Percentiles rank a stretch among this genome's conserved stretches.
phyloP scores from a whole-genome alignment of 1,139 yeast genomes.

The Saccharomyces uvarum region DNA sequence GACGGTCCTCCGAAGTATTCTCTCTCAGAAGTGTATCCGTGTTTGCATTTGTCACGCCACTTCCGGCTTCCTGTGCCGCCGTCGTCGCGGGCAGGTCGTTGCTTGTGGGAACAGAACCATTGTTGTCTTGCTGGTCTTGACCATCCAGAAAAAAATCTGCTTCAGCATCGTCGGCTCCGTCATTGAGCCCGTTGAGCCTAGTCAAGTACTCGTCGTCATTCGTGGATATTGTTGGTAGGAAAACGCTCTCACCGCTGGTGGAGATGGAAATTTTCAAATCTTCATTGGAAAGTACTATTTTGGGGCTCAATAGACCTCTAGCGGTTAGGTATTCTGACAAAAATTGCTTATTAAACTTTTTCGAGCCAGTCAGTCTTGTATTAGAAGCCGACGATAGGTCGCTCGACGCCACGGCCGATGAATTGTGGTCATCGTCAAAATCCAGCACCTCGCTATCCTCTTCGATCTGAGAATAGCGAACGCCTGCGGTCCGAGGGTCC shows the following conservation, averaged over 20 bases:
- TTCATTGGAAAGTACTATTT: slow-evolving; percentile 12
- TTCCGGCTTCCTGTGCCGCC: neutral
- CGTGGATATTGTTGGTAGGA: slow-evolving; percentile 28
- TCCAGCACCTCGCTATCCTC: slow-evolving; percentile 3
- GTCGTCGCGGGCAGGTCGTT: neutral
- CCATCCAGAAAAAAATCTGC: slow-evolving; percentile 1
- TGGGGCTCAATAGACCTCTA: slow-evolving; percentile 26
- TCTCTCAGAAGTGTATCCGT: neutral
- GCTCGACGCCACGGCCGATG: neutral
- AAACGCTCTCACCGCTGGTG: slow-evolving; percentile 28
- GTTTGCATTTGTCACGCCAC: neutral
- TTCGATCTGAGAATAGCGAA: neutral
- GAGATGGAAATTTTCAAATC: slow-evolving; percentile 22
- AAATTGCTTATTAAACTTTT: slow-evolving; percentile 12
- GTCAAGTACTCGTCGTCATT: slow-evolving; percentile 29
- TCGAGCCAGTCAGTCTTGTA: neutral
- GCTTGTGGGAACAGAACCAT: neutral
- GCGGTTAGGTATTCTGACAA: slow-evolving; percentile 20
- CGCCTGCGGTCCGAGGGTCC: neutral
- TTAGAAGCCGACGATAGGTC: neutral
- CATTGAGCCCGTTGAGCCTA: slow-evolving; percentile 22
- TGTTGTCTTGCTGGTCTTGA: neutral
- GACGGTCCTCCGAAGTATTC: neutral
- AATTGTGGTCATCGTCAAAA: slow-evolving; percentile 4
- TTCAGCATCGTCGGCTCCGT: slow-evolving; percentile 11